Evolutionary conservation across 495 filamentous ascomycete genomes (phyloP).

Genomic region (Penicillium arizonense): DNA sequence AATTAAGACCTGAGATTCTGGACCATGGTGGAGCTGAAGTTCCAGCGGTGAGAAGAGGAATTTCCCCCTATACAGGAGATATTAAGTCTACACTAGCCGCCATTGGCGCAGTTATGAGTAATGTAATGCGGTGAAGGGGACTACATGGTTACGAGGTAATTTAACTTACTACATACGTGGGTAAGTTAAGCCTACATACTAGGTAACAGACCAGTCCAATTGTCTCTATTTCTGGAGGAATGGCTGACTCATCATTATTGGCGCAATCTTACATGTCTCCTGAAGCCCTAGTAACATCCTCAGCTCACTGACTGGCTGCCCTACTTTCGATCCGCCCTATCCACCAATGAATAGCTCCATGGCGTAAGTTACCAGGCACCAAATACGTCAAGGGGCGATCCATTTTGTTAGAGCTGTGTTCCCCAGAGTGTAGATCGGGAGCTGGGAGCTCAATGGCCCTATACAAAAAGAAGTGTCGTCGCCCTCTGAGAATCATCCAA

Average conservation of each 20-base stretch:
- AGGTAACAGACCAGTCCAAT: not conserved
- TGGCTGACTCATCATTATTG: conserved; percentile 9
- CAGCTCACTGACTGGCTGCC: conserved; percentile 23
- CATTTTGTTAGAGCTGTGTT: conserved; percentile 20
- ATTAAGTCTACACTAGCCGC: not conserved
- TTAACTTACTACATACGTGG: not conserved
- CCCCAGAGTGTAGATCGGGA: conserved; percentile 30
- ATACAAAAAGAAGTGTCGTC: conserved; percentile 26
- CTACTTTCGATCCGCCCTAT: conserved; percentile 15
- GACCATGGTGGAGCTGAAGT: conserved; percentile 9
- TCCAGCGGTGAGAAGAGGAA: conserved; percentile 3
- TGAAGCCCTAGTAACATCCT: too few species aligned
- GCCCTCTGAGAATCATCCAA: conserved; percentile 13
- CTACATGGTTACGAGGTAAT: too few species aligned
- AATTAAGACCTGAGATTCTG: conserved; percentile 4
- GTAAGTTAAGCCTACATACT: not conserved
- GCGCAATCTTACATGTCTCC: not conserved
- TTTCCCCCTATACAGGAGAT: not conserved
- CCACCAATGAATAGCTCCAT: conserved; percentile 15
- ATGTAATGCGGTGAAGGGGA: too few species aligned
- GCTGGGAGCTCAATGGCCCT: conserved; percentile 25
- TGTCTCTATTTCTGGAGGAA: conserved; percentile 1
- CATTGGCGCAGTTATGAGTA: conserved; percentile 1
- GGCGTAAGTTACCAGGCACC: conserved; percentile 25
- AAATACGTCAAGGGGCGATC: conserved; percentile 29